Evolutionary conservation across 129 eudicot species (phyloP), one percentile per base, ranked within the genome.

Genomic region (Daucus carota): DNA sequence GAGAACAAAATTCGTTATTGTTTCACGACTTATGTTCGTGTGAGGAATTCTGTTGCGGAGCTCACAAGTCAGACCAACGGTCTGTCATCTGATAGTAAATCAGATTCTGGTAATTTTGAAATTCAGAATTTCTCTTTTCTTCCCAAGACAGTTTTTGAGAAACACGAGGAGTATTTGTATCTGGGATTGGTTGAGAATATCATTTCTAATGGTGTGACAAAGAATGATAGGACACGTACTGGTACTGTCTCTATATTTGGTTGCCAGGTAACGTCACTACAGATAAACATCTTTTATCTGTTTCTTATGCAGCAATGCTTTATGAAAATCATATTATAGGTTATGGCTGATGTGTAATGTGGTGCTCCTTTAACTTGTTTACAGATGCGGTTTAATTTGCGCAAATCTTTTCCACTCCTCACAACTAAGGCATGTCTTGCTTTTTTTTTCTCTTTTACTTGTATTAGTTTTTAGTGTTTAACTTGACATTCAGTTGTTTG

Each of bases 241-340:
- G 96, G 96, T 24, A 90, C 92, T 66, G 75, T 87, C 17, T 90
- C 96, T 12, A 81, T 81, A 85, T 90, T 90, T 85, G 92, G 96
- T 57, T 85, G 88, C 48, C 92, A 90, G 96, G 96, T 90, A 77
- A 68, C 54, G 33, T 31, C 18, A 41, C 8, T 31, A 32, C 28
- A 26, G n/a, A 18, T 2, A 59, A 63, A 41, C 15, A 14, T 45
- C 1, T 73, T 63, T 11, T 26, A 78, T 65, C 31, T 73, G 54
- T 13, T 22, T 80, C 32, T 75, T 16, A 11, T 33, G 29, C 38
- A 13, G 18, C 34, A 38, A 70, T 12, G 34, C 47, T 36, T 33
- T 63, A 57, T 16, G 14, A 33, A 32, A 67, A 69, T 67, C 24
- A 34, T 67, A 69, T 20, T 12, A 38, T 68, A 36, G 12, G 29